A percentile compares a stretch with the other conserved stretches of the same genome.
Evolutionary conservation across 768 basidiomycete species (phyloP).

Genomic region (Termitomyces sp.): DNA sequence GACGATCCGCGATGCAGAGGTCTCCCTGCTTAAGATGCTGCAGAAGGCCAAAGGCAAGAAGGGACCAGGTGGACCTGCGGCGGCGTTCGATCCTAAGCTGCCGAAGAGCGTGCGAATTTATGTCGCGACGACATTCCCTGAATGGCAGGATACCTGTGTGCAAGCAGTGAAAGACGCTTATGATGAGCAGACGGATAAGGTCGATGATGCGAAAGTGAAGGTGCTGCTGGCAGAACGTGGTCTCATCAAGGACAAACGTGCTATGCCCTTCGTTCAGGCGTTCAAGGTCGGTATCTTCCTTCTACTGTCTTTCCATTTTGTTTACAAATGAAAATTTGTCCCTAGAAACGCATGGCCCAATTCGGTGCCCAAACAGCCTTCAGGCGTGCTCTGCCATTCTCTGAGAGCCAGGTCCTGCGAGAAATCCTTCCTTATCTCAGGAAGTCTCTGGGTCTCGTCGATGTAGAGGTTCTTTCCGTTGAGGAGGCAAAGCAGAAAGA

Average conservation of each 20-base stretch:
- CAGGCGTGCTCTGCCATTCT: constrained; percentile 78
- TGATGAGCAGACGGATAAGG: constrained; percentile 45
- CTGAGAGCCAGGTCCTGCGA: constrained; percentile 65
- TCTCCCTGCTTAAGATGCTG: constrained; percentile 70
- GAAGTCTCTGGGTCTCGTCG: constrained; percentile 62
- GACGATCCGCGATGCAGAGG: constrained; percentile 86
- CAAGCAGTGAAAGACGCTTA: constrained; percentile 69
- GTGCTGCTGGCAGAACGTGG: constrained; percentile 62
- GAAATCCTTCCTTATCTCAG: constrained; percentile 78
- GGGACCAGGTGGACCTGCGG: constrained; percentile 29
- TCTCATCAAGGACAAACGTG: constrained; percentile 91
- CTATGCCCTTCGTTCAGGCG: constrained; percentile 90
- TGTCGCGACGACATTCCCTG: constrained; percentile 86
- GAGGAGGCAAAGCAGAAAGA: constrained; percentile 57
- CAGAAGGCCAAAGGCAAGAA: constrained; percentile 70
- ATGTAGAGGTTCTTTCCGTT: constrained; percentile 66
- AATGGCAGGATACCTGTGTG: constrained; percentile 88
- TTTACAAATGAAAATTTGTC: background rate
- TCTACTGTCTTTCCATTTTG: background rate
- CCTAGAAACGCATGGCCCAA: constrained; percentile 76
- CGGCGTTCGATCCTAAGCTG: constrained; percentile 77
- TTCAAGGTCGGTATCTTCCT: constrained; percentile 67
- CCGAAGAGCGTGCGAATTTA: constrained; percentile 86
- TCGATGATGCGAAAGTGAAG: constrained; percentile 81
- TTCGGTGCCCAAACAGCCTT: constrained; percentile 75